Evolutionary conservation across 2,329 filamentous ascomycete genomes (phyloP).

Genomic region (Xylariaceae sp.): DNA sequence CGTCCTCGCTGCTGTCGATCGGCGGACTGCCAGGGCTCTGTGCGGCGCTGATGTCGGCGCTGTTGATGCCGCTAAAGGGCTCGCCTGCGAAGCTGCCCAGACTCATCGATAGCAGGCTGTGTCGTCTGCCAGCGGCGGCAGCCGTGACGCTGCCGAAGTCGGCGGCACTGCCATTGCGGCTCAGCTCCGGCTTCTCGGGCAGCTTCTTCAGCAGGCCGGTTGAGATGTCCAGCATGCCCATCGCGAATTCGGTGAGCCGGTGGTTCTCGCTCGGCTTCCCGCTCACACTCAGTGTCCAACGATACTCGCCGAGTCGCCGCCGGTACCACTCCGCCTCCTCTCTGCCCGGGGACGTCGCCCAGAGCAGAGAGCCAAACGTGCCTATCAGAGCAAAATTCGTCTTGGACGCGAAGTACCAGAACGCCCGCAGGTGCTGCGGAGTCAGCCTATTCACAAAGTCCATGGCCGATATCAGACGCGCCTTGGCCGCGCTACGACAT

Average conservation of each 20-base stretch:
- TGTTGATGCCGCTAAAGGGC: slow-evolving; percentile 40
- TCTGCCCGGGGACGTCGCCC: slow-evolving; percentile 78
- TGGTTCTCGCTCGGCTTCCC: slow-evolving; percentile 61
- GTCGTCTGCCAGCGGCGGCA: slow-evolving; percentile 30
- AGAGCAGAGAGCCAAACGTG: slow-evolving; percentile 84
- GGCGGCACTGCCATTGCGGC: slow-evolving; percentile 45
- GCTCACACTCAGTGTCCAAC: slow-evolving; percentile 88
- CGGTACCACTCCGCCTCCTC: slow-evolving; percentile 94
- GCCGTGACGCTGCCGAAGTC: too few species aligned
- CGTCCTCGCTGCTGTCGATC: slow-evolving; percentile 51
- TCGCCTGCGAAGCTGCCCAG: slow-evolving; percentile 26
- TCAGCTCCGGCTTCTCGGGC: slow-evolving; percentile 65
- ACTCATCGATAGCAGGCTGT: slow-evolving; percentile 35
- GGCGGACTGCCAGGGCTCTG: slow-evolving; percentile 47
- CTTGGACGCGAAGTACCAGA: slow-evolving; percentile 87
- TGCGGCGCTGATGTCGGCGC: slow-evolving; percentile 44
- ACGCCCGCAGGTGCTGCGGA: slow-evolving; percentile 77
- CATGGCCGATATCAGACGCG: slow-evolving; percentile 90
- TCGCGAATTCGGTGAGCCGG: slow-evolving; percentile 62
- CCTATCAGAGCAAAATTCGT: slow-evolving; percentile 93
- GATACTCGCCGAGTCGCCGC: slow-evolving; percentile 77
- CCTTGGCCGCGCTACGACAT: slow-evolving; percentile 89
- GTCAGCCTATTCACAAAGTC: slow-evolving; percentile 93
- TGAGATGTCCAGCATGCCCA: slow-evolving; percentile 70
- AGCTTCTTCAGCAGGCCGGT: slow-evolving; percentile 63